These are phyloP conservation scores for Colletotrichum lentis DNA, from an alignment of 2,329 filamentous ascomycete genomes.

Conservation along the genomic window DNA sequence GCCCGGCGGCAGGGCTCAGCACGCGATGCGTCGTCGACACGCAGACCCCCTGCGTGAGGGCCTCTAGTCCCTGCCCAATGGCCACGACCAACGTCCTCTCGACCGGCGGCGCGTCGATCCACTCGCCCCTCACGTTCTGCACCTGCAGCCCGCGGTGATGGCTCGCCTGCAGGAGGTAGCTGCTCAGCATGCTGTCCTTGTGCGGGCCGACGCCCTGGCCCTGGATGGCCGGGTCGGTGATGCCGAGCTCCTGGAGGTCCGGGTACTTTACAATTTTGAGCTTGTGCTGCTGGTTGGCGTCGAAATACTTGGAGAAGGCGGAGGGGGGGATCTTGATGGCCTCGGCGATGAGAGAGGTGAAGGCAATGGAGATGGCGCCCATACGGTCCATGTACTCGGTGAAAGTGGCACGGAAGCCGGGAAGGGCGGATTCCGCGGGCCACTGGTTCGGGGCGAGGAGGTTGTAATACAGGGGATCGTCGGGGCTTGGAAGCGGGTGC, in stretches of 20 bases:
- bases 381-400: constrained; percentile 80
- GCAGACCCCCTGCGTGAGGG: constrained; percentile 83
- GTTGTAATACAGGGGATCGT: constrained; percentile 76
- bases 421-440: constrained; percentile 71
- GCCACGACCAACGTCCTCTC: constrained; percentile 83
- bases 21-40: constrained; percentile 84
- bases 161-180: constrained; percentile 82
- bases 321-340: constrained; percentile 74
- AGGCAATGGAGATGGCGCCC: constrained; percentile 74
- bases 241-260: constrained; percentile 68
- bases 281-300: constrained; percentile 79
- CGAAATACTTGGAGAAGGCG: constrained; percentile 83
- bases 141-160: constrained; percentile 81
- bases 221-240: constrained; percentile 48
- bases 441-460: constrained; percentile 82
- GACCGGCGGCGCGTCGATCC: constrained; percentile 84
- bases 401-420: constrained; percentile 73
- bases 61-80: constrained; percentile 87
- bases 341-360: constrained; percentile 84
- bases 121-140: constrained; percentile 78
- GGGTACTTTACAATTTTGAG: constrained; percentile 91
- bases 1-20: constrained; percentile 73
- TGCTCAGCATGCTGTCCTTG: constrained; percentile 85
- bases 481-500: constrained; percentile 69
- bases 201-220: constrained; percentile 77